A percentile compares a stretch with the other conserved stretches of the same genome.
Evolutionary conservation across 768 basidiomycete species (phyloP).

Genomic region (Rubroboletus satanas): DNA sequence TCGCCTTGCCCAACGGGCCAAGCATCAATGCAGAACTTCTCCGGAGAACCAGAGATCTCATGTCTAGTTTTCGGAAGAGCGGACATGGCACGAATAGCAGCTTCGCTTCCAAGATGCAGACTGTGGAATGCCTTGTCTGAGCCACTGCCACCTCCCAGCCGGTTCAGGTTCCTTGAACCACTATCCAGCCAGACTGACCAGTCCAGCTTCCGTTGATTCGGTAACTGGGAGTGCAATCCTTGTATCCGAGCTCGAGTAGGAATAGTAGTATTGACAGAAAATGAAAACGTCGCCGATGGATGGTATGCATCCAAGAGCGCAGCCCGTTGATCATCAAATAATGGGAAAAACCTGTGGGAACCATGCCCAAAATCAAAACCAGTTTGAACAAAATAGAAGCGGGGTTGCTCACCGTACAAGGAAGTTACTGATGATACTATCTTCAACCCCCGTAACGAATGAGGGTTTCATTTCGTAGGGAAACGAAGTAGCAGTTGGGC

Average conservation of each 20-base stretch:
- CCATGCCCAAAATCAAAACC: slow-evolving; percentile 12
- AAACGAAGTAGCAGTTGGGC: slow-evolving; percentile 66
- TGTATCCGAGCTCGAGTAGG: slow-evolving; percentile 73
- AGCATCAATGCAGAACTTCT: slow-evolving; percentile 85
- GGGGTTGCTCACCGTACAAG: slow-evolving; percentile 58
- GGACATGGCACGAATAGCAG: slow-evolving; percentile 55
- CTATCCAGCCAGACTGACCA: slow-evolving; percentile 69
- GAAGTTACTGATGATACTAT: slow-evolving; percentile 67
- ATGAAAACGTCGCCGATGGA: slow-evolving; percentile 86
- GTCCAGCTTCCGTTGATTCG: slow-evolving; percentile 78
- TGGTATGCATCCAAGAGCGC: slow-evolving; percentile 72
- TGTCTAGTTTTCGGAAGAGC: slow-evolving; percentile 77
- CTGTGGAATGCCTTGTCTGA: slow-evolving; percentile 60
- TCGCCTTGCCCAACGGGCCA: slow-evolving; percentile 71
- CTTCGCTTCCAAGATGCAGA: slow-evolving; percentile 68
- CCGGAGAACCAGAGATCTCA: slow-evolving; percentile 70
- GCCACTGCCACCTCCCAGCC: slow-evolving; percentile 57
- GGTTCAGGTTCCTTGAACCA: slow-evolving; percentile 74
- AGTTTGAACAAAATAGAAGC: background rate
- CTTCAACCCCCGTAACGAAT: slow-evolving; percentile 72
- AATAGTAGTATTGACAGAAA: slow-evolving; percentile 79
- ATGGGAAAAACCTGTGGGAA: slow-evolving; percentile 67
- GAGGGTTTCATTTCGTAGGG: slow-evolving; percentile 71
- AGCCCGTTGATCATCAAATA: slow-evolving; percentile 75
- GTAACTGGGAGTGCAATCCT: slow-evolving; percentile 64